Percentiles rank a stretch among this genome's conserved stretches.
phyloP scores from a whole-genome alignment of 2,329 filamentous ascomycete genomes.

The Acarospora socialis region DNA sequence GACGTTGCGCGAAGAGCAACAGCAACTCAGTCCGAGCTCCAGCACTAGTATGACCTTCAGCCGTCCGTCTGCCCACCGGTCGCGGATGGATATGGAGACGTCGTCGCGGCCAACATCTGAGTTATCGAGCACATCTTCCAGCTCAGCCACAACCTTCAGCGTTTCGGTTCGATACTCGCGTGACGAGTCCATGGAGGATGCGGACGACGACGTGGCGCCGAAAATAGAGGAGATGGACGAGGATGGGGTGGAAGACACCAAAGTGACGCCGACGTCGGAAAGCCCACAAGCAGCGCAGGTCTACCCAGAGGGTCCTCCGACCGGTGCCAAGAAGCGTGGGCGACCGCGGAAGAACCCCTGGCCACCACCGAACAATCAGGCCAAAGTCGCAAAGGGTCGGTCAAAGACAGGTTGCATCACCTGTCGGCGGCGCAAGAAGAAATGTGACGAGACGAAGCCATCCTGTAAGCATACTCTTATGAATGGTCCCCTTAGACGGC shows the following conservation, averaged over 20 bases:
- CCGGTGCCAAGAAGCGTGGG: conserved; percentile 49
- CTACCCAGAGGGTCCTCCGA: conserved; percentile 20
- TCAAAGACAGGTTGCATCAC: conserved; percentile 48
- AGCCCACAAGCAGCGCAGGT: conserved; percentile 17
- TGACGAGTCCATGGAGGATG: conserved; percentile 12
- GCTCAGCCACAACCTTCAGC: conserved; percentile 15
- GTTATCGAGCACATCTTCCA: too few relatives aligned
- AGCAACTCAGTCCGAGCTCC: too few relatives aligned
- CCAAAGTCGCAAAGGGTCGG: conserved; percentile 62
- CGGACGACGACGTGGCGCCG: conserved; percentile 28
- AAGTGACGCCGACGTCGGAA: conserved; percentile 20
- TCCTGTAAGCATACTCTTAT: too few relatives aligned
- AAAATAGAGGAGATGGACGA: conserved; percentile 42
- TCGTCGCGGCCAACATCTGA: too few relatives aligned
- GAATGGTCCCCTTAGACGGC: too few relatives aligned
- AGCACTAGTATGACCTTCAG: too few relatives aligned
- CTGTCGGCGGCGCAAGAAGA: conserved; percentile 47
- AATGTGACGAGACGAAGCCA: conserved; percentile 39
- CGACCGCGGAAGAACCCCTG: conserved; percentile 70
- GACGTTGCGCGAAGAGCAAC: too few relatives aligned
- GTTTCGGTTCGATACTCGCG: conserved; percentile 18
- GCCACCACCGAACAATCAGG: conserved; percentile 40
- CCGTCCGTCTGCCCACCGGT: too few relatives aligned
- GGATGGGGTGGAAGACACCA: conserved; percentile 26
- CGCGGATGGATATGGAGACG: too few relatives aligned